phyloP scores from a whole-genome alignment of 768 basidiomycete species.

The Amanita pallidorosea region DNA sequence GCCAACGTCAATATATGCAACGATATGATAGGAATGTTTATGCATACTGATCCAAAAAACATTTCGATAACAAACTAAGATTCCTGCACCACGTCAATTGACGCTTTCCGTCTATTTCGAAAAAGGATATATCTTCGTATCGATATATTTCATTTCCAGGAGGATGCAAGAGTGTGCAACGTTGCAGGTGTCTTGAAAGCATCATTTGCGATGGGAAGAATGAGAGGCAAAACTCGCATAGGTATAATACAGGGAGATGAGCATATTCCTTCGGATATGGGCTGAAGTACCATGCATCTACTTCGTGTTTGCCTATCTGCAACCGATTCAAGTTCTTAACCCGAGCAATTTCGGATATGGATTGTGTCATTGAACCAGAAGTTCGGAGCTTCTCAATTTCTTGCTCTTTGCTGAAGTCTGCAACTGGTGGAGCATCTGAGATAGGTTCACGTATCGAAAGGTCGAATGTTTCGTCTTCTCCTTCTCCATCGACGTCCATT shows the following conservation, averaged over 20 bases:
- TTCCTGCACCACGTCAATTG: slow-evolving; percentile 97
- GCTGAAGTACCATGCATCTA: slow-evolving; percentile 99
- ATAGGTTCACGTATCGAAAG: slow-evolving; percentile 41
- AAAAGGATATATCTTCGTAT: slow-evolving; percentile 93
- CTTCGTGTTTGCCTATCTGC: slow-evolving; percentile 92
- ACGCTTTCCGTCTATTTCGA: slow-evolving; percentile 95
- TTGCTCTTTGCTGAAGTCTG: slow-evolving; percentile 89
- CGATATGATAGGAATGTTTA: slow-evolving; percentile 13
- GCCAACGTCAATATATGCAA: slow-evolving; percentile 12
- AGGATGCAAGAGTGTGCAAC: slow-evolving; percentile 87
- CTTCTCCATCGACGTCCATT: slow-evolving; percentile 68
- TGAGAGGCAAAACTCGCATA: slow-evolving; percentile 97
- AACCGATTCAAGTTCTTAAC: slow-evolving; percentile 97
- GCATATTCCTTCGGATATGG: slow-evolving; percentile 99
- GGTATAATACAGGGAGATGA: slow-evolving; percentile 87
- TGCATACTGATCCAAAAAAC: slow-evolving; percentile 92
- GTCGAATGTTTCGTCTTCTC: slow-evolving; percentile 62
- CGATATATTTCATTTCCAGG: slow-evolving; percentile 99
- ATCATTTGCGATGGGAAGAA: slow-evolving; percentile 89
- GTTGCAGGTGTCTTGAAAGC: slow-evolving; percentile 82
- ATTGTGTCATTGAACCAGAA: slow-evolving; percentile 98
- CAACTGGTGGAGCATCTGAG: slow-evolving; percentile 38
- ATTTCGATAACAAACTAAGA: slow-evolving; percentile 91
- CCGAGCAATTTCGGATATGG: slow-evolving; percentile 92
- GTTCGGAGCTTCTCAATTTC: slow-evolving; percentile 98